These are phyloP conservation scores for Tilletia caries DNA, from an alignment of 1,284 basidiomycete genomes.

Conservation along the genomic window DNA sequence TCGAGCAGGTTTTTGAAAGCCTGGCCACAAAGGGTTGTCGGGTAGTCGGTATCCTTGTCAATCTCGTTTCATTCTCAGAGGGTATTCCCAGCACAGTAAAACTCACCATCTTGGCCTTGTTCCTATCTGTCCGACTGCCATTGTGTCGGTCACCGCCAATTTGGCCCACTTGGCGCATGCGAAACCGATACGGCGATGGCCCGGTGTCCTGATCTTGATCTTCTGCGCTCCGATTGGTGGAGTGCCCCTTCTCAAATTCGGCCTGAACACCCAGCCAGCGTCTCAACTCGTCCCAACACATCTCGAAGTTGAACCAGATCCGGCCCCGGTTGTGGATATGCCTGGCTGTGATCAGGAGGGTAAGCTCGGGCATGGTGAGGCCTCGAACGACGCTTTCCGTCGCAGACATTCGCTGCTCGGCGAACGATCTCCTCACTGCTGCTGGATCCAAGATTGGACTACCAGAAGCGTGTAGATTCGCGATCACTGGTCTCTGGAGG, in stretches of 20 bases:
- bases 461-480: background rate
- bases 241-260: conserved; percentile 1
- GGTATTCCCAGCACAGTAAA: no score
- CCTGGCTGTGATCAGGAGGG: conserved; percentile 43
- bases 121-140: background rate
- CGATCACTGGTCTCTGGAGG: background rate
- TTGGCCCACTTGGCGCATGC: no score
- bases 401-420: background rate
- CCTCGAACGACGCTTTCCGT: conserved; percentile 18
- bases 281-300: conserved; percentile 40
- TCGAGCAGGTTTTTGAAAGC: conserved; percentile 25
- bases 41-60: no score
- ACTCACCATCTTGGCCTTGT: background rate
- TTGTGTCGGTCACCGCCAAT: no score
- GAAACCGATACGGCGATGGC: conserved; percentile 15
- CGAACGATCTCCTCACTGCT: background rate
- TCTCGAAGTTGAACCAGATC: conserved; percentile 50
- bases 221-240: background rate
- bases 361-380: conserved; percentile 41
- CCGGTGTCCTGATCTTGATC: conserved; percentile 16
- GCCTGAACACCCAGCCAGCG: conserved; percentile 22
- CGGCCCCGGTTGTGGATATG: conserved; percentile 43
- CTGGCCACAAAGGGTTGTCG: no score
- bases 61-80: no score
- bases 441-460: background rate